Conservation (phyloP, 2,329 filamentous ascomycete species). For the Fusarium hainanense region DNA sequence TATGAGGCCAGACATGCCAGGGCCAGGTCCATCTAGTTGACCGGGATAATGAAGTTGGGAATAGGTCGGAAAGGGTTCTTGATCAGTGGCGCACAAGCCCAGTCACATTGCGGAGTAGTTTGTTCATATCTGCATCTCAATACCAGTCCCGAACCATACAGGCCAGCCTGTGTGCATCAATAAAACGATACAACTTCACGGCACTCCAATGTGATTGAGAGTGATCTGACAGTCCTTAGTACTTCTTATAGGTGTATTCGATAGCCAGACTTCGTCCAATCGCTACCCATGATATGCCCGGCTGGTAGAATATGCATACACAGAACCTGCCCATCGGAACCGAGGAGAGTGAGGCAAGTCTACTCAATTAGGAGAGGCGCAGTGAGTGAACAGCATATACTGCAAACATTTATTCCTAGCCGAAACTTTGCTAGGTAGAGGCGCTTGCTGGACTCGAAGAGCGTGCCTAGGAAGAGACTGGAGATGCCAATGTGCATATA, state of each 20-base stretch:
- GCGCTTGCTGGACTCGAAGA: slow-evolving; percentile 40
- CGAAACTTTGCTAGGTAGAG: slow-evolving; percentile 35
- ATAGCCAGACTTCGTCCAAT: slow-evolving; percentile 9
- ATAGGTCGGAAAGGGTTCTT: slow-evolving; percentile 7
- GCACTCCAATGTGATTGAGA: neutral
- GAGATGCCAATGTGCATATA: slow-evolving; percentile 16
- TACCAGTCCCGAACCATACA: slow-evolving; percentile 5
- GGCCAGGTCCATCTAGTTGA: slow-evolving; percentile 4
- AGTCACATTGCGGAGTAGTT: slow-evolving; percentile 30
- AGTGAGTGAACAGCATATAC: slow-evolving; percentile 23
- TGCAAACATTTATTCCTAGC: slow-evolving; percentile 32
- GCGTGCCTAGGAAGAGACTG: slow-evolving; percentile 11
- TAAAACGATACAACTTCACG: neutral
- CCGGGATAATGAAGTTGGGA: slow-evolving; percentile 31
- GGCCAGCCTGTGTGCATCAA: slow-evolving; percentile 4
- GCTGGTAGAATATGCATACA: slow-evolving; percentile 13
- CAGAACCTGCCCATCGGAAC: slow-evolving; percentile 17
- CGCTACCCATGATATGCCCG: slow-evolving; percentile 12
- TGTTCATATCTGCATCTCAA: slow-evolving; percentile 36
- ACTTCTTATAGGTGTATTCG: slow-evolving; percentile 2
- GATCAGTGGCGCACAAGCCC: slow-evolving; percentile 29
- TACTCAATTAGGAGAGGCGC: slow-evolving; percentile 20
- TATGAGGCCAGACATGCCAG: slow-evolving; percentile 35
- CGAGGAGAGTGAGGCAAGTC: slow-evolving; percentile 28
- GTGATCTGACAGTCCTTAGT: neutral